phyloP scores from a whole-genome alignment of 108 stramenopile species.

The Pseudonitzschia multiseries region DNA sequence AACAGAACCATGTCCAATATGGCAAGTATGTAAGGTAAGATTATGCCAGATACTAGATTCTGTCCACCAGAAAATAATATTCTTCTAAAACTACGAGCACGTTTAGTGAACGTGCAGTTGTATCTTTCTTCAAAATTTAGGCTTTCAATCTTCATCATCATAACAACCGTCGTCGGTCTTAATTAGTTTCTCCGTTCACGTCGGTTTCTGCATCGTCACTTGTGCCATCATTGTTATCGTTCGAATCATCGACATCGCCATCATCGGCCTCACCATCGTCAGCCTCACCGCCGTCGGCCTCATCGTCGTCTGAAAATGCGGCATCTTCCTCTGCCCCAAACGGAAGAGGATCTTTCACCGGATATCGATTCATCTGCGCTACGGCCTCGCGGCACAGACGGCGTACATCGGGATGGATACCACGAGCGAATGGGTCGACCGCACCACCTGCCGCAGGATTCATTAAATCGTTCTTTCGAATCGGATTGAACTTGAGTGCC shows the following conservation, averaged over 20 bases:
- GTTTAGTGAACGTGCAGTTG: not conserved
- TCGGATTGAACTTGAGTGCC: slow-evolving; percentile 58
- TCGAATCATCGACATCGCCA: not conserved
- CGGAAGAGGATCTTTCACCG: slow-evolving; percentile 79
- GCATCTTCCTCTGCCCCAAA: slow-evolving; percentile 55
- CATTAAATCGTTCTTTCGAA: slow-evolving; percentile 42
- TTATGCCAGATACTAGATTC: too few relatives aligned
- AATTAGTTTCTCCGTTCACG: not conserved
- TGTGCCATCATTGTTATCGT: too few relatives aligned
- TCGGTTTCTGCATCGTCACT: not conserved
- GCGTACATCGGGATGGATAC: slow-evolving; percentile 69
- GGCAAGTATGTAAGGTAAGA: not conserved
- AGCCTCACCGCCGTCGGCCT: slow-evolving; percentile 13
- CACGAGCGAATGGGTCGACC: slow-evolving; percentile 45
- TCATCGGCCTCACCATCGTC: slow-evolving; percentile 23
- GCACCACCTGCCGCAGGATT: slow-evolving; percentile 11
- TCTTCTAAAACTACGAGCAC: too few relatives aligned
- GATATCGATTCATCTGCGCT: slow-evolving; percentile 69
- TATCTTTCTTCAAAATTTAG: not conserved
- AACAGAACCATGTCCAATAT: not conserved
- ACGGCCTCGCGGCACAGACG: slow-evolving; percentile 69
- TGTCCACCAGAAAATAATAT: not conserved
- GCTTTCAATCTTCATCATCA: not conserved
- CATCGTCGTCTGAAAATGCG: not conserved
- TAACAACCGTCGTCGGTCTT: not conserved